A percentile compares a stretch with the other conserved stretches of the same genome.
phyloP scores from a whole-genome alignment of 306 rosid species.

The Clitoria ternatea region DNA sequence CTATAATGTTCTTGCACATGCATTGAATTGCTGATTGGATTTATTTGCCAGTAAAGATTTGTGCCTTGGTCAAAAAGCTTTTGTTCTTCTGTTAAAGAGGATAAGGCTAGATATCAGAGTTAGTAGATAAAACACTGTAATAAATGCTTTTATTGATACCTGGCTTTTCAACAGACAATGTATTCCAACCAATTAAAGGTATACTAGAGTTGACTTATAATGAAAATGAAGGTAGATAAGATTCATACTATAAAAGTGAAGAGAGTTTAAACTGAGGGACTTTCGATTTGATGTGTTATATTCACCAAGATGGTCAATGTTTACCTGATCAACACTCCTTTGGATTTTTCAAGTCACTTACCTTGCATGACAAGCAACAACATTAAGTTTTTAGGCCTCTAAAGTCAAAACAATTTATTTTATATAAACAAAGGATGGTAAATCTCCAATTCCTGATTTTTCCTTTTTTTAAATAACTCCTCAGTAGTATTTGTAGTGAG shows the following conservation, averaged over 20 bases:
- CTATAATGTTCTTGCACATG: background rate
- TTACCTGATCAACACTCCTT: background rate
- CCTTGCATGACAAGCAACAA: background rate
- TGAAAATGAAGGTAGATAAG: background rate
- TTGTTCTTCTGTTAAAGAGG: background rate
- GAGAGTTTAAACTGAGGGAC: background rate
- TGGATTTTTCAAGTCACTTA: background rate
- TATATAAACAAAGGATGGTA: background rate
- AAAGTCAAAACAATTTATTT: background rate
- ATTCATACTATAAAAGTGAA: background rate
- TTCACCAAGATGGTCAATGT: background rate
- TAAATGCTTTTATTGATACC: background rate
- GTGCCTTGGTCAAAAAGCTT: background rate
- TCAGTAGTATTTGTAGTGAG: background rate
- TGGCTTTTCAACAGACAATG: background rate
- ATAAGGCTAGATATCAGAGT: background rate
- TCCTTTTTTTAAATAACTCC: background rate
- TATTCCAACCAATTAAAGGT: background rate
- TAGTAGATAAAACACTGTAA: background rate
- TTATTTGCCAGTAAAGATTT: background rate
- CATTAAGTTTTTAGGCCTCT: background rate
- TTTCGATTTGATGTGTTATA: background rate
- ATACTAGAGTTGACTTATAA: background rate
- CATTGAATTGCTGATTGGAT: background rate
- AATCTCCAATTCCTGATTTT: background rate